phyloP scores from a whole-genome alignment of 345 rosid species.

The Syzygium aromaticum region DNA sequence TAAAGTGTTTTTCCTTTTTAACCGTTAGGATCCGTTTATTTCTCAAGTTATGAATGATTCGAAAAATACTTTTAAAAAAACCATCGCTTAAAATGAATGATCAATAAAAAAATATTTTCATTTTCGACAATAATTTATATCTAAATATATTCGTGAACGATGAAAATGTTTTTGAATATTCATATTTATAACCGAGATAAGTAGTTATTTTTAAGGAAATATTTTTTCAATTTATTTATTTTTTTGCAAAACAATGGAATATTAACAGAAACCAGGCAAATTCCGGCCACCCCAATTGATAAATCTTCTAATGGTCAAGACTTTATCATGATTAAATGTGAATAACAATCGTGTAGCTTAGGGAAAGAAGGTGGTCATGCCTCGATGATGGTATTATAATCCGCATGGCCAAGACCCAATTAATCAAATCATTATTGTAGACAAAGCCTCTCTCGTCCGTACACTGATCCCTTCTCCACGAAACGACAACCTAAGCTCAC shows the following conservation, averaged over 20 bases:
- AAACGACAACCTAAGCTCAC: background rate
- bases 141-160: background rate
- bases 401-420: background rate
- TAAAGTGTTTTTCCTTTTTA: background rate
- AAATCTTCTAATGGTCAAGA: background rate
- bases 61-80: too few relatives aligned
- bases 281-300: background rate
- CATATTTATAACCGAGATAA: background rate
- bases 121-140: too few relatives aligned
- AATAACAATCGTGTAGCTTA: background rate
- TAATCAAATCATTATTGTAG: background rate
- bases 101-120: too few relatives aligned
- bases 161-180: background rate
- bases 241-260: fast-evolving
- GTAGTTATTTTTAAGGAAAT: fast-evolving
- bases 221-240: fast-evolving
- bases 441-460: background rate
- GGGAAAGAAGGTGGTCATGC: background rate
- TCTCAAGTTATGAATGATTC: background rate
- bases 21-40: background rate
- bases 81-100: too few relatives aligned
- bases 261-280: background rate
- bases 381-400: background rate
- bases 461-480: background rate
- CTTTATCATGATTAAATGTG: background rate